A percentile compares a stretch with the other conserved stretches of the same genome.
phyloP scores from a whole-genome alignment of 768 basidiomycete species.

The Mycena amicta region DNA sequence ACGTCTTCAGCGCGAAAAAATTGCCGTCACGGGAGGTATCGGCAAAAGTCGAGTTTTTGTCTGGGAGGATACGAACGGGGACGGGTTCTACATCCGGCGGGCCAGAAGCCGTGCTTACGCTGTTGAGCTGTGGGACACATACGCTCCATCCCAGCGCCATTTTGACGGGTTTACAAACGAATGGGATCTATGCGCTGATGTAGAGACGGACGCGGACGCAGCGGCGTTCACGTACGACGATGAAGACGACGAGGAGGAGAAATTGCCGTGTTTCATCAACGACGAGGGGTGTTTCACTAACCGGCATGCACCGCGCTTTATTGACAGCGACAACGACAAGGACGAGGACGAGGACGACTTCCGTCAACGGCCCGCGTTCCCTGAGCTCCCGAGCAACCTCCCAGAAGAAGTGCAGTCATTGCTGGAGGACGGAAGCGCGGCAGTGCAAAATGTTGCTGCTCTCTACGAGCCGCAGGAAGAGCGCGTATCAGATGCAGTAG shows the following conservation, averaged over 20 bases:
- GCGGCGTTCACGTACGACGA: background rate
- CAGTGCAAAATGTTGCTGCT: background rate
- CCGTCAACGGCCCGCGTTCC: background rate
- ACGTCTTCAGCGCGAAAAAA: background rate
- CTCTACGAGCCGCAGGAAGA: background rate
- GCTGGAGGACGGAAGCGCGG: background rate
- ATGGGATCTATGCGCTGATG: background rate
- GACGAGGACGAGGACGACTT: background rate
- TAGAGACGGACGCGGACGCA: background rate
- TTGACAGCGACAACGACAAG: background rate
- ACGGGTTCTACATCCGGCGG: no score
- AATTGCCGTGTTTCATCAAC: no score
- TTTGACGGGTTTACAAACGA: background rate
- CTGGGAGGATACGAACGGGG: background rate
- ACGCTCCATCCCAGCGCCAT: no score
- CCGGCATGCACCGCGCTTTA: background rate
- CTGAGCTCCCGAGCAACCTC: background rate
- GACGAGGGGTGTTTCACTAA: no score
- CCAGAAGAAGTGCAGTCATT: background rate
- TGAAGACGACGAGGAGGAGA: background rate
- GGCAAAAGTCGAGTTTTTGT: background rate
- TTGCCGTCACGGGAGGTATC: background rate
- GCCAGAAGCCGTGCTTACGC: no score
- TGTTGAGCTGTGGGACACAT: no score
- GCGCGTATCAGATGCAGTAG: background rate